Conservation (phyloP, 805 yeast species). For the Nakazawaea sp. region DNA sequence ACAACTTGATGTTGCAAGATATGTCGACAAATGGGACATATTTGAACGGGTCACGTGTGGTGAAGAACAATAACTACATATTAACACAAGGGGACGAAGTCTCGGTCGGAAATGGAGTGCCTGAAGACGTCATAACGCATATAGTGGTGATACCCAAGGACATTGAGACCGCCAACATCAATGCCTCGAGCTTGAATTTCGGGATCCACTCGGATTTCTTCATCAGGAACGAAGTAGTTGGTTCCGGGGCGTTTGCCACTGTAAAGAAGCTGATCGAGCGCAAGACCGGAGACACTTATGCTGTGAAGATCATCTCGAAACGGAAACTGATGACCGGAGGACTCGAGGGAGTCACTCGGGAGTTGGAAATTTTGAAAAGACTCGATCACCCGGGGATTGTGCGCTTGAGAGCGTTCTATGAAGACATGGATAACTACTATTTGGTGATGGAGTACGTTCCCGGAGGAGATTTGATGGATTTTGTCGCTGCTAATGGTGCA, state of each 20-base stretch:
- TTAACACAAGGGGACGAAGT: conserved; percentile 91
- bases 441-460: conserved; percentile 93
- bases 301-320: conserved; percentile 85
- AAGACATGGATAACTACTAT: conserved; percentile 74
- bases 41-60: conserved; percentile 66
- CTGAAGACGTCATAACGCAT: conserved; percentile 54
- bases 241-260: conserved; percentile 98
- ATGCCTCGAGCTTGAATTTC: conserved; percentile 18
- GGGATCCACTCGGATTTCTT: conserved; percentile 47
- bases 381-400: conserved; percentile 85
- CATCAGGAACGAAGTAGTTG: conserved; percentile 78
- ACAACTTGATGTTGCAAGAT: conserved; percentile 60
- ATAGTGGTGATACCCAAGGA: conserved; percentile 40
- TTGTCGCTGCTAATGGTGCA: conserved; percentile 86
- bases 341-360: conserved; percentile 78
- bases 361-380: conserved; percentile 70
- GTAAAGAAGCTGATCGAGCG: conserved; percentile 89
- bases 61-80: conserved; percentile 72
- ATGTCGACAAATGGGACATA: conserved; percentile 89
- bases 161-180: conserved; percentile 28
- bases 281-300: conserved; percentile 76
- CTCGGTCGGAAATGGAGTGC: conserved; percentile 81
- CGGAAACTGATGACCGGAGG: conserved; percentile 72
- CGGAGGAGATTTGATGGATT: conserved; percentile 98
- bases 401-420: conserved; percentile 73